A percentile compares a stretch with the other conserved stretches of the same genome.
These are phyloP conservation scores for Nothophaeocryptopus gaeumannii DNA, from an alignment of 2,329 filamentous ascomycete species.

Conservation along the genomic window DNA sequence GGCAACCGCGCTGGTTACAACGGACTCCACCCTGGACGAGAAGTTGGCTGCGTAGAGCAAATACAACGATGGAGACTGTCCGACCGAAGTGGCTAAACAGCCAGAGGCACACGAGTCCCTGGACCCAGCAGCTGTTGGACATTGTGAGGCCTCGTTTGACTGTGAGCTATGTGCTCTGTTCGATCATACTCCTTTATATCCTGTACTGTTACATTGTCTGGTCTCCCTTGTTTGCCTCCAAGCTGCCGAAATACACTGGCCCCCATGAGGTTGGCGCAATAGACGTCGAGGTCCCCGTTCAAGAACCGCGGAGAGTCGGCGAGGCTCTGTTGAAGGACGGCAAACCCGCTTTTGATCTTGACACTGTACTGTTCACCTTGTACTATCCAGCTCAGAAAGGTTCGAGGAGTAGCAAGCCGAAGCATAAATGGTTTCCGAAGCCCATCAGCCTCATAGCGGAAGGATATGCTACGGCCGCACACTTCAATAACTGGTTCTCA, in stretches of 20 bases:
- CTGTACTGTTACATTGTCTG: slow-evolving; percentile 39
- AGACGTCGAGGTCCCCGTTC: slow-evolving; percentile 37
- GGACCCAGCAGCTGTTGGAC: slow-evolving; percentile 1
- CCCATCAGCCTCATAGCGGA: slow-evolving; percentile 42
- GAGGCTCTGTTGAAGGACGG: slow-evolving; percentile 37
- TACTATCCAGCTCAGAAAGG: slow-evolving; percentile 40
- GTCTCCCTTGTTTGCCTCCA: slow-evolving; percentile 39
- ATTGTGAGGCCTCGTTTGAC: slow-evolving; percentile 14
- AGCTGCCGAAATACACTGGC: slow-evolving; percentile 42
- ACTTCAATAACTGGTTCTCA: slow-evolving; percentile 34
- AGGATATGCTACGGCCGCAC: slow-evolving; percentile 41
- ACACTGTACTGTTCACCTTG: slow-evolving; percentile 42
- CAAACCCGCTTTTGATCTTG: slow-evolving; percentile 39
- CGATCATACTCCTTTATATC: slow-evolving; percentile 26
- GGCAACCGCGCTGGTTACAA: slow-evolving; percentile 15
- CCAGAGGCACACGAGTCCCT: slow-evolving; percentile 2
- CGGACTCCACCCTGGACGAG: slow-evolving; percentile 12
- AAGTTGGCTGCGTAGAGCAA: slow-evolving; percentile 11
- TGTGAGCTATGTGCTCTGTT: slow-evolving; percentile 13
- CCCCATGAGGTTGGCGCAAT: slow-evolving; percentile 41
- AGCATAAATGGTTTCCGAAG: slow-evolving; percentile 42
- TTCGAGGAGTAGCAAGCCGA: slow-evolving; percentile 21
- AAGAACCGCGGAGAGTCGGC: slow-evolving; percentile 33
- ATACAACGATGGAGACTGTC: slow-evolving; percentile 14
- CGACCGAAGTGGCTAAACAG: slow-evolving; percentile 17